These are phyloP conservation scores for Ustilago curta DNA, from an alignment of 1,284 basidiomycete species.

Conservation along the genomic window DNA sequence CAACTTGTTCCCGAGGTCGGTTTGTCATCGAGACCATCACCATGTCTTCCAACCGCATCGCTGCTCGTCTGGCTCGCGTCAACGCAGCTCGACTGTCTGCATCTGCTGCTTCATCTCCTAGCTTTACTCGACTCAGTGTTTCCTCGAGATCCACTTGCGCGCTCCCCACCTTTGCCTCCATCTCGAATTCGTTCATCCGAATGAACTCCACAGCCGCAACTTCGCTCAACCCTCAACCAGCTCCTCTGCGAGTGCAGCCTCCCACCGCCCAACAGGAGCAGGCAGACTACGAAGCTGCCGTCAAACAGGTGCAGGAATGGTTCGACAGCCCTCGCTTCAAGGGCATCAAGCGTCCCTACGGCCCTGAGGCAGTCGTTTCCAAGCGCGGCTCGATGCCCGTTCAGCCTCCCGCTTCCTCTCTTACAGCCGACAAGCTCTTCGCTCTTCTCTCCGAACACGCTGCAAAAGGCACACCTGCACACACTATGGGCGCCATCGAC, in stretches of 20 bases:
- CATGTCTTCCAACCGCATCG: slow-evolving; percentile 38
- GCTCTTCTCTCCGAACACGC: slow-evolving; percentile 77
- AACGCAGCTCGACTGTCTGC: slow-evolving; percentile 35
- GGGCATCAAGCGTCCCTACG: slow-evolving; percentile 81
- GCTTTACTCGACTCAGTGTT: slow-evolving; percentile 21
- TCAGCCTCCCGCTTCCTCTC: slow-evolving; percentile 77
- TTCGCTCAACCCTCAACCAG: slow-evolving; percentile 72
- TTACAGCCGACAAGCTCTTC: slow-evolving; percentile 86
- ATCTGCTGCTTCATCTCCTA: slow-evolving; percentile 13
- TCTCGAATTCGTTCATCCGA: slow-evolving; percentile 55
- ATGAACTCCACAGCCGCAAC: slow-evolving; percentile 73
- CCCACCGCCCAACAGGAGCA: slow-evolving; percentile 78
- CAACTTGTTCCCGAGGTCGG: not conserved
- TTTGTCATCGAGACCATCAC: slow-evolving; percentile 5
- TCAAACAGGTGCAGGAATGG: slow-evolving; percentile 78
- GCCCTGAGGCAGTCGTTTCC: slow-evolving; percentile 80
- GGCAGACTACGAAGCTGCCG: slow-evolving; percentile 76
- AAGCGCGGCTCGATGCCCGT: slow-evolving; percentile 89
- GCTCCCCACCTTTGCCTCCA: slow-evolving; percentile 5
- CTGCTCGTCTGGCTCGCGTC: slow-evolving; percentile 44
- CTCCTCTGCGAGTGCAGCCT: slow-evolving; percentile 75
- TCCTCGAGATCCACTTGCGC: slow-evolving; percentile 6
- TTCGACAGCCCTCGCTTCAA: slow-evolving; percentile 81
- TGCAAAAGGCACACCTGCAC: slow-evolving; percentile 72
- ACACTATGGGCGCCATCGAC: slow-evolving; percentile 74